A percentile compares a stretch with the other conserved stretches of the same genome.
phyloP scores from a whole-genome alignment of 805 yeast species.

The Saccharomyces paradoxus region DNA sequence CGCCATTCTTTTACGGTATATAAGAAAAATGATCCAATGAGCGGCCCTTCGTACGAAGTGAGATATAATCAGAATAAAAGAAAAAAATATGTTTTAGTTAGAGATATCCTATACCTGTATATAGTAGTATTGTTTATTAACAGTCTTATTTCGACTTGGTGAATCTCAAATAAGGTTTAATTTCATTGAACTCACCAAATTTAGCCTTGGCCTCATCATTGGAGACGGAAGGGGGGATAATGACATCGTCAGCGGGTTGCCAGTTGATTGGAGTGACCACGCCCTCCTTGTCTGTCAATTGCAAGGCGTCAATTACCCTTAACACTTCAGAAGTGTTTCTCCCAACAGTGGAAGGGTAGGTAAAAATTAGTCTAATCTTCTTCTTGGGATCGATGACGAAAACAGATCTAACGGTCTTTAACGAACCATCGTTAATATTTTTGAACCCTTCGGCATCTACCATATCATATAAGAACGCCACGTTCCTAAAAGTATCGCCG shows the following conservation, averaged over 20 bases:
- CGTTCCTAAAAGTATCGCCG: constrained; percentile 79
- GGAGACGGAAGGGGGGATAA: constrained; percentile 78
- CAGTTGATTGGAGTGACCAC: constrained; percentile 90
- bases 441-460: constrained; percentile 78
- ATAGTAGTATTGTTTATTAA: background rate
- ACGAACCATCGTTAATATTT: constrained; percentile 63
- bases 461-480: constrained; percentile 79
- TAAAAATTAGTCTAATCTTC: constrained; percentile 76
- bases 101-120: background rate
- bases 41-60: background rate
- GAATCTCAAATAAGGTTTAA: constrained; percentile 85
- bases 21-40: background rate
- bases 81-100: background rate
- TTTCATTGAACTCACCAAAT: constrained; percentile 77
- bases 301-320: constrained; percentile 84
- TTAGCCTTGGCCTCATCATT: constrained; percentile 72
- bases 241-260: constrained; percentile 84
- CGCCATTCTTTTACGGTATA: background rate
- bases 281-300: constrained; percentile 73
- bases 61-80: background rate
- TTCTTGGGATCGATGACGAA: constrained; percentile 85
- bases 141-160: constrained; percentile 33
- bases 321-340: constrained; percentile 89
- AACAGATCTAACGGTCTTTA: constrained; percentile 86
- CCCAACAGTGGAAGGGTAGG: constrained; percentile 91